Base-by-base conservation (phyloP, 2,329 filamentous ascomycete species). In the Huntiella savannae region DNA sequence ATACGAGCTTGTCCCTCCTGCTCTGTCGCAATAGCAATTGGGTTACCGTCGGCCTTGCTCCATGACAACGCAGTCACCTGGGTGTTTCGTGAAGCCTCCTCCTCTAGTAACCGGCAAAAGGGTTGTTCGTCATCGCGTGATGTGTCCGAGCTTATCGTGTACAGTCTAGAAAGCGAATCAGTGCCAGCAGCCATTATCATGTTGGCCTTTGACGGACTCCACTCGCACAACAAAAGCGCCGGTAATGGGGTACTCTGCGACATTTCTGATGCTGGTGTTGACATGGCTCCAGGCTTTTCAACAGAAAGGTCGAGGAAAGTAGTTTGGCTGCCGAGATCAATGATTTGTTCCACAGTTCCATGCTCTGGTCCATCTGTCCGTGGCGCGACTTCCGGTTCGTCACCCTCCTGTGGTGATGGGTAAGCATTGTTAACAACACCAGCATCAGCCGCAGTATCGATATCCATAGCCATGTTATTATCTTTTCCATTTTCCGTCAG, bases 111-210 rank as follows among this genome's bases (percentile, higher is more conserved):
- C 51, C 60, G 62, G 49, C 61, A 60, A 54, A 63, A 68, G 43
- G 64, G 61, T 45, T 63, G 63, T 51, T 60, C 59, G 51, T 42
- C 45, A 6, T 43, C 37, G 12, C 40, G 33, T 54, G 63, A 62
- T 55, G 66, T 61, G 57, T 64, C 65, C 68, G 69, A 70, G 59
- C 70, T 69, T 54, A 79, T 60, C 52, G 71, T 77, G 75, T 75
- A 79, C 63, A 79, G 68, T 53, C 75, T 74, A 66, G 75, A 75
- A 73, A 79, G 73, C 62, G 75, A 73, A 66, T 79, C 75, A 59
- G 73, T 78, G 56, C 75, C 75, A 64, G 72, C 74, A 67, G 73
- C 74, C 61, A 74, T 75, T 67, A 79, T 67, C 62, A 76, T 64
- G 50, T 69, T 73, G 59, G 75, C 70, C 65, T 79, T 69, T 61